phyloP scores from a whole-genome alignment of 1,284 basidiomycete genomes.

The Malassezia brasiliensis region DNA sequence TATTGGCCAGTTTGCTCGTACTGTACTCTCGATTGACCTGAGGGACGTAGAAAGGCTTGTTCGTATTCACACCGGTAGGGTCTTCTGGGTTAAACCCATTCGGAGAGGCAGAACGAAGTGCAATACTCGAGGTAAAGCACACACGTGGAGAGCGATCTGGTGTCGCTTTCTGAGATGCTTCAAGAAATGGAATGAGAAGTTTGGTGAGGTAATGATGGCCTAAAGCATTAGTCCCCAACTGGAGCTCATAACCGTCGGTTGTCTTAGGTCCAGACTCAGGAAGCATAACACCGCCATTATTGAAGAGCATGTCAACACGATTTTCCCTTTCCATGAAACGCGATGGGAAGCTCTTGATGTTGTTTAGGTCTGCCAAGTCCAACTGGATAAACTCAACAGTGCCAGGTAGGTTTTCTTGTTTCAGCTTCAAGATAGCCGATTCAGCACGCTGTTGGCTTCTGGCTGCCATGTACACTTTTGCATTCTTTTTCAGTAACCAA shows the following conservation, averaged over 20 bases:
- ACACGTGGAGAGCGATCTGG: constrained; percentile 15
- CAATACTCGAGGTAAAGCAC: constrained; percentile 24
- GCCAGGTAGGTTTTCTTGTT: constrained; percentile 1
- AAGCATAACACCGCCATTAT: constrained; percentile 28
- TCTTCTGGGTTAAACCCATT: constrained; percentile 13
- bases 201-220: constrained; percentile 29
- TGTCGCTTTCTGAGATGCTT: not conserved
- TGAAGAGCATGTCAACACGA: constrained; percentile 26
- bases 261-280: constrained; percentile 12
- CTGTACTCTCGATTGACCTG: constrained; percentile 19
- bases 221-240: constrained; percentile 29
- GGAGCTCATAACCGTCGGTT: constrained; percentile 28
- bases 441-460: constrained; percentile 11
- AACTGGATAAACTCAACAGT: constrained; percentile 20
- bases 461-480: constrained; percentile 29
- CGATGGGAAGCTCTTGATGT: constrained; percentile 19
- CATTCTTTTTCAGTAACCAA: constrained; percentile 24
- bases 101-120: constrained; percentile 14
- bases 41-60: not conserved
- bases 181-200: constrained; percentile 22
- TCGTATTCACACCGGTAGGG: not conserved
- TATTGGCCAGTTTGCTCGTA: constrained; percentile 18
- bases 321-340: constrained; percentile 19
- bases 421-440: constrained; percentile 11
- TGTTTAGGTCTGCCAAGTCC: constrained; percentile 24